Base-by-base conservation (phyloP, 2,329 filamentous ascomycete species). In the Plenodomus lindquistii region DNA sequence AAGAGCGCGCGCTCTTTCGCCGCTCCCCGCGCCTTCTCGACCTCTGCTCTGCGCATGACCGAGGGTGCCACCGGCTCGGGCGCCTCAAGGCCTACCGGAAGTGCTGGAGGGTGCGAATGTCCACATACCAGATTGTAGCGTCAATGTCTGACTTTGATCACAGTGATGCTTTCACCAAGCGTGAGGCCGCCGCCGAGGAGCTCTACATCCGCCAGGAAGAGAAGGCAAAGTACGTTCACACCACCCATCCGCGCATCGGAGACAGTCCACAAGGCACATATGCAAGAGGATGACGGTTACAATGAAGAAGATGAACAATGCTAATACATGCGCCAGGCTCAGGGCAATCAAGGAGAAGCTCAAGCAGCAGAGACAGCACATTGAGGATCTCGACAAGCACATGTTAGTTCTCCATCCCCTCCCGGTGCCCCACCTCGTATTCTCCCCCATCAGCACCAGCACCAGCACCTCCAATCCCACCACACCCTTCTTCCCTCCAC, bases 131-230 rank as follows among this genome's bases (percentile, higher is more conserved):
- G 27, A 31, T 15, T 31, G 15, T 31, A 7, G 10, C 9, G 27
- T 11, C 11, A 31, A 15, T 24, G 11, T 34, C 58, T 62, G 46
- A 65, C 40, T 4, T 10, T 13, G 37, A 7, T 16, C 3, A 63
- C 60, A 96, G 93, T 64, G 93, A 99, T 72, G 85, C 90, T 48
- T 99, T 97, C 84, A 90, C 87, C 78, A 88, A 87, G 78, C 91
- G 94, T 65, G 94, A 99, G 78, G 84, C 87, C 72, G 93, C 93
- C 61, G 82, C 79, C 71, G 94, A 97, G 79, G 87, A 91, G 73
- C 84, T 84, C 63, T 89, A 88, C 77, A 91, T 99, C 77, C 85
- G 85, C 67, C 80, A 88, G 79, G 89, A 91, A 71, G 94, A 97
- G 83, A 85, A 85, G 78, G 86, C 92, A 79, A 97, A 96, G 90